These are phyloP conservation scores for Cordyceps pruinosa DNA, from an alignment of 2,329 filamentous ascomycete genomes.

Conservation along the genomic window DNA sequence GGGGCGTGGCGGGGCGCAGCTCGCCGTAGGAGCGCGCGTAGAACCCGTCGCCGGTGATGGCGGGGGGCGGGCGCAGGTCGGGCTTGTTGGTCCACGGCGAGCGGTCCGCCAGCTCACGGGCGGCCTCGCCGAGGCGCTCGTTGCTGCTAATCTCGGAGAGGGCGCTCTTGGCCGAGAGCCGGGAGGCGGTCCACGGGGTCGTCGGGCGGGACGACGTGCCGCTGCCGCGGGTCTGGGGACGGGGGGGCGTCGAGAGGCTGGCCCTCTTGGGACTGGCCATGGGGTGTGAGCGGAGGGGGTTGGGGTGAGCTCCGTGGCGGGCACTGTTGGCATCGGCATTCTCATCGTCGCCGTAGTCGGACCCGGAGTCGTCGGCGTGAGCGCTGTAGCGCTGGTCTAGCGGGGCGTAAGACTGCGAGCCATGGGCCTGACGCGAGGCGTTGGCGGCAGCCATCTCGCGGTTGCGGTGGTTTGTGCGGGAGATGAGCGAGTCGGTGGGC, in stretches of 20 bases:
- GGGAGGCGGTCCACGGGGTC: slow-evolving; percentile 14
- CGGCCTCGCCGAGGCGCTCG: slow-evolving; percentile 34
- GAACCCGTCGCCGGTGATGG: slow-evolving; percentile 46
- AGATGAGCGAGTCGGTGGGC: slow-evolving; percentile 14
- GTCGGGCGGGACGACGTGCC: not conserved
- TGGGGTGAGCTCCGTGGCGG: slow-evolving; percentile 28
- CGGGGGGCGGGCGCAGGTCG: slow-evolving; percentile 28
- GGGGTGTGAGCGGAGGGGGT: slow-evolving; percentile 50
- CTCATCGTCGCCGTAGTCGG: slow-evolving; percentile 34
- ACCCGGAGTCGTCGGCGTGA: slow-evolving; percentile 35
- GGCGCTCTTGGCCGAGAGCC: slow-evolving; percentile 20
- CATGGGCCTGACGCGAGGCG: slow-evolving; percentile 25
- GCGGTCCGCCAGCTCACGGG: slow-evolving; percentile 35
- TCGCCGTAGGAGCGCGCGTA: slow-evolving; percentile 54
- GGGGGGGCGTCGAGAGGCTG: not conserved
- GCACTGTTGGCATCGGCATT: slow-evolving; percentile 16
- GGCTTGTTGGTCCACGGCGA: slow-evolving; percentile 24
- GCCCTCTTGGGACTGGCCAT: slow-evolving; percentile 2
- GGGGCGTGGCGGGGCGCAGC: slow-evolving; percentile 46
- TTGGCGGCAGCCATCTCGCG: slow-evolving; percentile 34
- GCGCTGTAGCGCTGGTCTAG: slow-evolving; percentile 39
- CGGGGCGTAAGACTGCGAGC: slow-evolving; percentile 37
- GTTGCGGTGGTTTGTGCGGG: slow-evolving; percentile 47
- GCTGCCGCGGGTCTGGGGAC: not conserved
- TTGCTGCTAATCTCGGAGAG: slow-evolving; percentile 42